Evolutionary conservation across 768 basidiomycete species (phyloP).

Genomic region (Filobasidium floriforme): DNA sequence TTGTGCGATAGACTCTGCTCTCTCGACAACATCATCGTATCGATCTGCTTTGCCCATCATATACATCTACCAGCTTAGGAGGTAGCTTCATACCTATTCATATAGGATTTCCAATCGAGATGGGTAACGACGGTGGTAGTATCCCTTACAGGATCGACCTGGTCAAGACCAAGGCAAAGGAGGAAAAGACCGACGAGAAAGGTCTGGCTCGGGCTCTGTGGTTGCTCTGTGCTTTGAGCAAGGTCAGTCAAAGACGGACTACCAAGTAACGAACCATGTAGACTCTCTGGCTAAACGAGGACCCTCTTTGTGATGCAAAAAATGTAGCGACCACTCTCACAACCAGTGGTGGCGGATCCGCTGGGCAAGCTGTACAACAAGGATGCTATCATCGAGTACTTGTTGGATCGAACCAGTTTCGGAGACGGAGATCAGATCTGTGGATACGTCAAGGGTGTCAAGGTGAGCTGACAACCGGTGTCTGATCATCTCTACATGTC

Average conservation of each 20-base stretch:
- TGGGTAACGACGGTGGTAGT: slow-evolving; percentile 44
- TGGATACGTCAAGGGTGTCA: slow-evolving; percentile 79
- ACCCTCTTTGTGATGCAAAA: slow-evolving; percentile 15
- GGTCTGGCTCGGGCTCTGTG: slow-evolving; percentile 79
- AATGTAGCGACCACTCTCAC: slow-evolving; percentile 65
- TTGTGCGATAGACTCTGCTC: too few species aligned
- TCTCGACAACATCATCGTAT: too few species aligned
- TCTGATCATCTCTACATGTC: neutral
- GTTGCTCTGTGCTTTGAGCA: slow-evolving; percentile 91
- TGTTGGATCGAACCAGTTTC: slow-evolving; percentile 71
- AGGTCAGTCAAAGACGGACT: slow-evolving; percentile 52
- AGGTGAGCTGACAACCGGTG: slow-evolving; percentile 53
- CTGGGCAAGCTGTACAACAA: slow-evolving; percentile 96
- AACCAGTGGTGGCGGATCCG: slow-evolving; percentile 83
- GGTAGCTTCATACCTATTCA: neutral
- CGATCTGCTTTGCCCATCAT: too few species aligned
- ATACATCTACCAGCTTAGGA: too few species aligned
- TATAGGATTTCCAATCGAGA: neutral
- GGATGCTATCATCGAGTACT: slow-evolving; percentile 81
- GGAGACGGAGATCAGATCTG: slow-evolving; percentile 90
- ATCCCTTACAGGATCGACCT: slow-evolving; percentile 47
- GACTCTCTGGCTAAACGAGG: neutral
- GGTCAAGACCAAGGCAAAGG: slow-evolving; percentile 50
- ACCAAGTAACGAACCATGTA: neutral
- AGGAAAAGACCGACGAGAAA: slow-evolving; percentile 78